Evolutionary conservation across 1,284 basidiomycete genomes (phyloP), one percentile per base, ranked within the genome.

Genomic region (Ceratobasidium sp.): DNA sequence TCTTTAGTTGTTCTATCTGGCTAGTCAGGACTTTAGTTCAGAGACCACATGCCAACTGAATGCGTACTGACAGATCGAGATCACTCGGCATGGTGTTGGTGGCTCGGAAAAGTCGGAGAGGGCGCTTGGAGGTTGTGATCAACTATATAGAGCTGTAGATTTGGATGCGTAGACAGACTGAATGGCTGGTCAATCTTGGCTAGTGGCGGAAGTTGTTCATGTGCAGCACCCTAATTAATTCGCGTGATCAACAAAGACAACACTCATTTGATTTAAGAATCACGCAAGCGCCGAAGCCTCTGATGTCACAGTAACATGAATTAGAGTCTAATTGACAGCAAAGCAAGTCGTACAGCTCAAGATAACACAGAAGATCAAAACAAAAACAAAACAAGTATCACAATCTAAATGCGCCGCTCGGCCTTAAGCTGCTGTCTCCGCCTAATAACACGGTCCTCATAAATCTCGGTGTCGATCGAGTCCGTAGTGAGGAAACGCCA

Each of bases 401-500:
- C 13, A 16, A 9, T 9, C 30, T 69, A 69, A n/a, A 55, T 69
- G 50, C 52, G 50, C 28, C 38, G 50, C 35, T 57, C 54, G 23
- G 52, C 66, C 8, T 41, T 38, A 16, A 57, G 52, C 14, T 57
- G 52, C 32, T 69, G 66, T 28, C 66, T 69, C 43, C 66, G 55
- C 43, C 54, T 57, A 9, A 69, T 72, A 43, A 73, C 73, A 30
- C 76, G 75, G 47, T 76, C 72, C 47, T 76, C 75, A 73, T 87
- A 93, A 58, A 95, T 93, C 76, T 93, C 91, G 73, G 91, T 86
- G 79, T 97, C 95, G 77, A 96, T 95, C 8, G 94, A 96, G 77
- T 94, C 89, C 74, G 83, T 83, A 11, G 92, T 94, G 77, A 95
- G 82, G 81, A 94, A 92, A 66, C 92, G 85, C 86, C 90, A 94